Base-by-base conservation (phyloP, 371 early-diverging fungal species). In the Blastocladiella emersonii region DNA sequence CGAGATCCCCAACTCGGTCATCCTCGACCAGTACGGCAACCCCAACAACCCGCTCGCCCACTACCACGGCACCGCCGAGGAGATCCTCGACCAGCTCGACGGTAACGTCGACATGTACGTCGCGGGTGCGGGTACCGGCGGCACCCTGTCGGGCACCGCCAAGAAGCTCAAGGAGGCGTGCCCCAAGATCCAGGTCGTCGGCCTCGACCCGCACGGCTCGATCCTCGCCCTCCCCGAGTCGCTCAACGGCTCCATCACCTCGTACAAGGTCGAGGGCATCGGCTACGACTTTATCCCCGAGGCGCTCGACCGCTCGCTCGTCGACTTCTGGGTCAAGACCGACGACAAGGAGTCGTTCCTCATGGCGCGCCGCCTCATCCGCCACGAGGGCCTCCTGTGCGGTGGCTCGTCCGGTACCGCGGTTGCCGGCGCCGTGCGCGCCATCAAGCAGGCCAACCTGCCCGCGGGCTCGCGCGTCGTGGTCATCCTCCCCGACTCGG, bases 281-380 rank as follows among this genome's bases (percentile, higher is more conserved):
- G 97, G 98, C 39, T 94, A 98, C 70, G 96, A 98, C 74, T 98
- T 95, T 72, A 83, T 98, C 64, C 96, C 98, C 34, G 85, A 92
- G 48, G 91, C 87, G 25, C 73, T 96, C 63, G 86, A 95, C 64
- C 85, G 90, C 48, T 57, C 67, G 34, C 70, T 87, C 62, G 82
- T 98, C 27, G 98, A 98, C 71, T 75, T 79, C 53, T 98, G 98
- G 98, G 72, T 91, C 78, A 98, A 95, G 79, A 85, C 88, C 25
- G 82, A 85, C 49, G 97, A 98, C 73, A 91, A 90, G 76, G 86
- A 91, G 62, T 86, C 94, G 12, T 98, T 98, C 76, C 73, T 87
- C 61, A 90, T 92, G 90, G 85, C 96, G 30, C 86, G 98, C 62
- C 85, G 94, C 39, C 73, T 96, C 72, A 96, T 98, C 68, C 88